These are phyloP conservation scores for Wickerhamiella alocasiicola DNA, from an alignment of 805 yeast genomes.

Conservation along the genomic window DNA sequence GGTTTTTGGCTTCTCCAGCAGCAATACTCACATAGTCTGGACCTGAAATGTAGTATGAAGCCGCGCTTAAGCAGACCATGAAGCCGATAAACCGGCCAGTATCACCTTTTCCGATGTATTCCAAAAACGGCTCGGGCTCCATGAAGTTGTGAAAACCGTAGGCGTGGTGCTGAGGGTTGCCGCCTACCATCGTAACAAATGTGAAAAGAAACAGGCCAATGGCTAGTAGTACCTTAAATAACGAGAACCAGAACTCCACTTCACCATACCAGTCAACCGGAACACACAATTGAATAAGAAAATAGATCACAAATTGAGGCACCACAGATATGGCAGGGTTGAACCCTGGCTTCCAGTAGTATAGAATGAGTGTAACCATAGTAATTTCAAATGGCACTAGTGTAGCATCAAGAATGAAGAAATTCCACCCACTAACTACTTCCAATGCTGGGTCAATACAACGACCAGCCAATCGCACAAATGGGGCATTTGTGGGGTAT, in stretches of 20 bases:
- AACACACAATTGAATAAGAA: constrained; percentile 46
- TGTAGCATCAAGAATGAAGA: constrained; percentile 61
- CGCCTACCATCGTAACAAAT: constrained; percentile 75
- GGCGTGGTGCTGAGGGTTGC: constrained; percentile 59
- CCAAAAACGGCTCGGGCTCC: constrained; percentile 48
- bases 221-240: constrained; percentile 61
- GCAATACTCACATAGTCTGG: constrained; percentile 78
- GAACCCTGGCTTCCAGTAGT: constrained; percentile 69
- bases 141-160: constrained; percentile 48
- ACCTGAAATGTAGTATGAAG: constrained; percentile 70
- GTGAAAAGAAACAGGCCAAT: constrained; percentile 63
- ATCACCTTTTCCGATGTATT: constrained; percentile 35
- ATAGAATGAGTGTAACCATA: constrained; percentile 64
- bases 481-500: constrained; percentile 65
- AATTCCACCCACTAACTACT: constrained; percentile 68
- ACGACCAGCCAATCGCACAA: constrained; percentile 59
- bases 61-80: constrained; percentile 52
- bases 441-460: constrained; percentile 67
- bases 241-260: constrained; percentile 64
- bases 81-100: constrained; percentile 63
- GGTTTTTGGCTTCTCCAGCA: constrained; percentile 67
- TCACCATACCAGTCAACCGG: constrained; percentile 74
- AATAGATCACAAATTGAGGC: constrained; percentile 51
- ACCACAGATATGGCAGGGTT: constrained; percentile 58
- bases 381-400: constrained; percentile 75